Conservation (phyloP, 768 basidiomycete genomes). For the Clitopilus passeckerianus region DNA sequence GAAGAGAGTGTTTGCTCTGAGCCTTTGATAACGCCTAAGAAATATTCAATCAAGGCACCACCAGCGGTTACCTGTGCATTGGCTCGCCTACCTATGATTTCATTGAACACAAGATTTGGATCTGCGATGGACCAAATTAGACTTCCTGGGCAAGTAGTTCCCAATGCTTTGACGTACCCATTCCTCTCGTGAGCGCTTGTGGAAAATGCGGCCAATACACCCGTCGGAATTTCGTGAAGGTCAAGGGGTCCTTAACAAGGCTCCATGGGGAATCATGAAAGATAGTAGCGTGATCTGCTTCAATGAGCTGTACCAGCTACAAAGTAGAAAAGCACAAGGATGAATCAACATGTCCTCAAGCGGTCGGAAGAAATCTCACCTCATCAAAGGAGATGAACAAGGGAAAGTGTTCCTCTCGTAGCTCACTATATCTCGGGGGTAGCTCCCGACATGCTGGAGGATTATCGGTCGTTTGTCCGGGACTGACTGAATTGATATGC, state of each 20-base stretch:
- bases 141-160: background rate
- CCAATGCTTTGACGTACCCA: constrained; percentile 33
- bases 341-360: constrained; percentile 5
- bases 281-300: background rate
- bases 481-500: constrained; percentile 20
- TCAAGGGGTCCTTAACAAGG: background rate
- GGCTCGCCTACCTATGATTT: constrained; percentile 47
- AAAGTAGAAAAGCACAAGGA: background rate
- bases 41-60: background rate
- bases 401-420: constrained; percentile 61
- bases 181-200: constrained; percentile 40
- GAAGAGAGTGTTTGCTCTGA: constrained; percentile 45
- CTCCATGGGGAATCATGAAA: background rate
- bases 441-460: constrained; percentile 22
- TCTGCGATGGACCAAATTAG: constrained; percentile 29
- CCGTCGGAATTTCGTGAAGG: constrained; percentile 28
- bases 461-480: too few relatives aligned
- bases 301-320: background rate
- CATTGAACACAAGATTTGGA: constrained; percentile 56
- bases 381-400: constrained; percentile 64
- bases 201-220: constrained; percentile 60
- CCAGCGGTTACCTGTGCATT: background rate
- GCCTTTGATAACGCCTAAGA: constrained; percentile 58
- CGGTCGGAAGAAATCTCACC: constrained; percentile 21
- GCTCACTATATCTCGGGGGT: constrained; percentile 48